Evolutionary conservation across 768 basidiomycete species (phyloP).

Genomic region (Megacollybia marginata): DNA sequence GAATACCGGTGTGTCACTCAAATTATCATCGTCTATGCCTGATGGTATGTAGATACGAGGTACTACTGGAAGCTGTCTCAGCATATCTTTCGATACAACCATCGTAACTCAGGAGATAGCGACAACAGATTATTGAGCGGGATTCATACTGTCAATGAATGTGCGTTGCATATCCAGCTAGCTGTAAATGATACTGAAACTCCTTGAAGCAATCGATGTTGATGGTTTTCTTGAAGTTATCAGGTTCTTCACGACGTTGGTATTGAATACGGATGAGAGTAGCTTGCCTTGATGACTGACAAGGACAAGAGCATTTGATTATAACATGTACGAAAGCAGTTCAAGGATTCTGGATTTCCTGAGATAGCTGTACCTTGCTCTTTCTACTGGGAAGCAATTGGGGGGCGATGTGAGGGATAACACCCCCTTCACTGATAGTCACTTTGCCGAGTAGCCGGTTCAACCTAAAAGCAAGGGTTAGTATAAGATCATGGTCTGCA

Average conservation of each 20-base stretch:
- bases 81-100: conserved; percentile 46
- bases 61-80: conserved; percentile 23
- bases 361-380: not conserved
- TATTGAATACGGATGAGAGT: conserved; percentile 36
- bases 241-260: conserved; percentile 34
- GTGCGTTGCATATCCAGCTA: conserved; percentile 17
- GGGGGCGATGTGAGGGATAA: conserved; percentile 55
- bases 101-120: conserved; percentile 16
- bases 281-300: not conserved
- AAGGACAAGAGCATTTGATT: not conserved
- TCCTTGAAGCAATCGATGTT: conserved; percentile 16
- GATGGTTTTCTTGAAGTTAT: conserved; percentile 33
- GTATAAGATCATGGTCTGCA: not conserved
- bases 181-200: not conserved
- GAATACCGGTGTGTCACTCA: conserved; percentile 23
- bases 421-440: conserved; percentile 75
- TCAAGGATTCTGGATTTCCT: not conserved
- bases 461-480: conserved; percentile 27
- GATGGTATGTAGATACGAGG: conserved; percentile 22
- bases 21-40: not conserved
- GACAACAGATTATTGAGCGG: conserved; percentile 12
- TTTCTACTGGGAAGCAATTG: conserved; percentile 19
- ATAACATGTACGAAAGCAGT: not conserved
- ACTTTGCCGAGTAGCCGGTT: conserved; percentile 53
- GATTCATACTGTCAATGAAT: conserved; percentile 49